phyloP scores from a whole-genome alignment of 768 basidiomycete genomes.

The Kwoniella sp. region DNA sequence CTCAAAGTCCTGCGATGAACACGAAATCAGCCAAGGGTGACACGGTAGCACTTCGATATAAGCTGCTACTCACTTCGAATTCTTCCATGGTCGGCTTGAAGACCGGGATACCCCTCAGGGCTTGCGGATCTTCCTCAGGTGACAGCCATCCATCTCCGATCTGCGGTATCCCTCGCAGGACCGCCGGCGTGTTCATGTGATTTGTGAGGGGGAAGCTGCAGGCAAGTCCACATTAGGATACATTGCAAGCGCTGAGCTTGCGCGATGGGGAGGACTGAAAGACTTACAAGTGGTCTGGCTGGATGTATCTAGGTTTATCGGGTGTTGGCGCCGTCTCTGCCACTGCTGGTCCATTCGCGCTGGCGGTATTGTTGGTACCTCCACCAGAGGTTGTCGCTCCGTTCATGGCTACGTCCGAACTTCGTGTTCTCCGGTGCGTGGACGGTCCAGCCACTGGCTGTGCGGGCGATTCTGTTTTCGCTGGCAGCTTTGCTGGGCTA shows the following conservation, averaged over 20 bases:
- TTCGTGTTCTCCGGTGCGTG: neutral
- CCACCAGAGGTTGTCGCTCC: neutral
- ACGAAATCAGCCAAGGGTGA: neutral
- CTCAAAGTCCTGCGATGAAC: conserved; percentile 67
- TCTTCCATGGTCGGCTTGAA: conserved; percentile 93
- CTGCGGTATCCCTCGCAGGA: conserved; percentile 15
- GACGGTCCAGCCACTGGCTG: conserved; percentile 14
- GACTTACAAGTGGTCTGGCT: conserved; percentile 44
- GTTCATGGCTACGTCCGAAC: conserved; percentile 1
- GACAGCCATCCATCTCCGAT: conserved; percentile 31
- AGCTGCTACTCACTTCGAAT: conserved; percentile 65
- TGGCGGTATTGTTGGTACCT: conserved; percentile 1
- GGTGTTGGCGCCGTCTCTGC: neutral
- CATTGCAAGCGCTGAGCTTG: neutral
- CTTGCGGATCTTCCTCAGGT: conserved; percentile 55
- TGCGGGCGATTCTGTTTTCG: neutral
- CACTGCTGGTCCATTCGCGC: neutral
- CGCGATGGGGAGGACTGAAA: neutral
- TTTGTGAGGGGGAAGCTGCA: conserved; percentile 52
- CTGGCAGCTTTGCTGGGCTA: neutral
- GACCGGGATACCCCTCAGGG: conserved; percentile 77
- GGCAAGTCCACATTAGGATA: neutral
- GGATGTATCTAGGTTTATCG: conserved; percentile 28
- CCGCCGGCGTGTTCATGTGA: conserved; percentile 23
- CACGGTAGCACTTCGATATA: too few relatives aligned